A percentile compares a stretch with the other conserved stretches of the same genome.
Evolutionary conservation across 768 basidiomycete genomes (phyloP).

Genomic region (Amanita fuliginea): DNA sequence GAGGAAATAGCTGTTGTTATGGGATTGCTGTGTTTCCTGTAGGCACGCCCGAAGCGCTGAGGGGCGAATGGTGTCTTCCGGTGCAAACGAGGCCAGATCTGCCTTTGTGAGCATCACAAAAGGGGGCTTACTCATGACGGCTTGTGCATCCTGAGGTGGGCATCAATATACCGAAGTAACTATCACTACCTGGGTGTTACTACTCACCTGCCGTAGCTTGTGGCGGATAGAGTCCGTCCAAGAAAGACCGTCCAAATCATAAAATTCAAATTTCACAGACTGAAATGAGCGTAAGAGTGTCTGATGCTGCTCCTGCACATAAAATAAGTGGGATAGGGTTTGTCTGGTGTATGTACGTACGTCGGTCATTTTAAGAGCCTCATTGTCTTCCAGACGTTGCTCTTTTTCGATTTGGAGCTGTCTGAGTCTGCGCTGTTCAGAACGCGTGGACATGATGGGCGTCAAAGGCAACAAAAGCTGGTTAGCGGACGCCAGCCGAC

Average conservation of each 20-base stretch:
- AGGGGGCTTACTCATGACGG: background rate
- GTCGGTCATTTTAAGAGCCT: conserved; percentile 49
- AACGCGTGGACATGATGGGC: conserved; percentile 17
- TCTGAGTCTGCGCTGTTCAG: conserved; percentile 34
- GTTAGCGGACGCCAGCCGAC: background rate
- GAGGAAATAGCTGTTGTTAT: conserved; percentile 3
- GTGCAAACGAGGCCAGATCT: conserved; percentile 22
- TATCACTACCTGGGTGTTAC: background rate
- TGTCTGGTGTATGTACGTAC: conserved; percentile 17
- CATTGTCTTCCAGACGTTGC: conserved; percentile 40
- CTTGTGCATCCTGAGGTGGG: background rate
- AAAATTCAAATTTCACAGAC: conserved; percentile 49
- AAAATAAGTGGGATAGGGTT: background rate
- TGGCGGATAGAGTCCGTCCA: conserved; percentile 32
- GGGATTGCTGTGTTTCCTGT: background rate
- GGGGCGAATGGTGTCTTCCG: conserved; percentile 30
- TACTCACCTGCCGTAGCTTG: conserved; percentile 15
- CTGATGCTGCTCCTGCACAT: conserved; percentile 27
- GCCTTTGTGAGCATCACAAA: conserved; percentile 25
- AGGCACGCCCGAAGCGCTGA: conserved; percentile 10
- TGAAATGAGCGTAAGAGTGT: conserved; percentile 32
- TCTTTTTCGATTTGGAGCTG: conserved; percentile 41
- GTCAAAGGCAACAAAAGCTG: background rate
- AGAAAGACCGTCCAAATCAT: conserved; percentile 47
- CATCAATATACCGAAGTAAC: background rate